phyloP scores from a whole-genome alignment of 73 alveolate genomes.

The Symbiodinium natans region DNA sequence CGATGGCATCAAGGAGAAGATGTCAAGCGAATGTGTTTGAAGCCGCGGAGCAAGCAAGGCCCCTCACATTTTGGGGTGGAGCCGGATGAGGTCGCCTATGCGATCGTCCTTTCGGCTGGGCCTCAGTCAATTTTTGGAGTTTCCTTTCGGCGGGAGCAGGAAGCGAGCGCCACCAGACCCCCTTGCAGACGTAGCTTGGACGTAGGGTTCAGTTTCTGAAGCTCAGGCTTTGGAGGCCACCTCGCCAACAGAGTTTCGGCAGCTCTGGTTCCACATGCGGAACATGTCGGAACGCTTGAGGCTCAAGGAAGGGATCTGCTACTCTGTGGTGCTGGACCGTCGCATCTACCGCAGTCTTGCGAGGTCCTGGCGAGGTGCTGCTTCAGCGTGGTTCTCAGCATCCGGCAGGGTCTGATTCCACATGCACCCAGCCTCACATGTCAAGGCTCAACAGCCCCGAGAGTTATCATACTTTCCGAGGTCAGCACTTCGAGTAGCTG shows the following conservation, averaged over 20 bases:
- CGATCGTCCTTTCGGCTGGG: not conserved
- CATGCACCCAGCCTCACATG: not conserved
- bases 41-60: not conserved
- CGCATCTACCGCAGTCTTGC: too few relatives aligned
- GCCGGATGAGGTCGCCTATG: not conserved
- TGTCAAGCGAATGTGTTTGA: not conserved
- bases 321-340: too few relatives aligned
- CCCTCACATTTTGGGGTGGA: not conserved
- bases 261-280: conserved; percentile 2
- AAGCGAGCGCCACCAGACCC: too few relatives aligned
- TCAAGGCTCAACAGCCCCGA: not conserved
- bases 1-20: not conserved
- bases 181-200: too few relatives aligned
- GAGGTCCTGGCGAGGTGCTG: conserved; percentile 12
- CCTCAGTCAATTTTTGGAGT: not conserved
- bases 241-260: not conserved
- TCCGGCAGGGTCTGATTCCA: not conserved
- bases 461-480: not conserved
- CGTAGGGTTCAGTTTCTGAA: not conserved
- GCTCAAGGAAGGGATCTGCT: not conserved
- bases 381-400: not conserved
- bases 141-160: too few relatives aligned
- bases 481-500: conserved; percentile 19
- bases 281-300: not conserved
- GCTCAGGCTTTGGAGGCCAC: not conserved